phyloP scores from a whole-genome alignment of 495 filamentous ascomycete species.

The Halenospora varia region DNA sequence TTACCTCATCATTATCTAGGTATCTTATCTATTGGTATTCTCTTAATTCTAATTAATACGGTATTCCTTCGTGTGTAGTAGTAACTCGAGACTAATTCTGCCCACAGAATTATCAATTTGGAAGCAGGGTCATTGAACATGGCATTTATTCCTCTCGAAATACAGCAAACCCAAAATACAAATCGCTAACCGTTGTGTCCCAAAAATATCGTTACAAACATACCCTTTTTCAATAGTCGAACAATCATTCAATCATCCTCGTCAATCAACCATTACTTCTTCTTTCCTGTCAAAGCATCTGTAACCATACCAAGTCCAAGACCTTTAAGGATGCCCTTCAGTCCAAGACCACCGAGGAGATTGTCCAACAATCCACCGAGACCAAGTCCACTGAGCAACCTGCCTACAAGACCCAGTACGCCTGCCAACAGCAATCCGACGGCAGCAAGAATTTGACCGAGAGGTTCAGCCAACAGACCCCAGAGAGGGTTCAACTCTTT shows the following conservation, averaged over 20 bases:
- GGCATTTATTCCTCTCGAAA: no score
- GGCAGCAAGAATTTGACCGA: conserved; percentile 90
- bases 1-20: no score
- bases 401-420: conserved; percentile 78
- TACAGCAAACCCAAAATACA: no score
- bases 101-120: no score
- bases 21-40: no score
- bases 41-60: no score
- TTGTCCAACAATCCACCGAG: no score
- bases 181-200: no score
- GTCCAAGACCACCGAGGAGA: conserved; percentile 74
- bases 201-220: conserved; percentile 10
- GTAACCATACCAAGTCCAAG: conserved; percentile 64
- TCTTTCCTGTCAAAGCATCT: conserved; percentile 44
- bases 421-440: conserved; percentile 81
- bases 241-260: conserved; percentile 17
- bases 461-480: conserved; percentile 74
- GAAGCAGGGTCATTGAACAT: no score
- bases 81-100: no score
- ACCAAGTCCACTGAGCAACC: conserved; percentile 66
- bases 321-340: conserved; percentile 51
- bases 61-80: no score
- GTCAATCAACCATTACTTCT: conserved; percentile 20
- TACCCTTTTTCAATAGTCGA: background rate
- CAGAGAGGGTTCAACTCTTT: conserved; percentile 89